Evolutionary conservation across 768 basidiomycete species (phyloP).

Genomic region (Lactarius sp.): DNA sequence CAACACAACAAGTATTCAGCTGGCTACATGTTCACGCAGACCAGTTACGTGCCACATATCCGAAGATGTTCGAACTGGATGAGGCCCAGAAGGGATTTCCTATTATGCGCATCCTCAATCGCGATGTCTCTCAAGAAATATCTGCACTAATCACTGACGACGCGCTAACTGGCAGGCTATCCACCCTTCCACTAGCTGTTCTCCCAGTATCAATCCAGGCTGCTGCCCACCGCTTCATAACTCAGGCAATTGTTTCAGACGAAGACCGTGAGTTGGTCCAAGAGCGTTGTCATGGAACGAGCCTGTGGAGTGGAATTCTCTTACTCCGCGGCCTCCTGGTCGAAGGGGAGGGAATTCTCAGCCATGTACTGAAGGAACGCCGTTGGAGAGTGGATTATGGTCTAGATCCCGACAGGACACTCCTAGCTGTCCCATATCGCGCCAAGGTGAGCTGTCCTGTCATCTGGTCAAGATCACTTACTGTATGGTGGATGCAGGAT

Average conservation of each 20-base stretch:
- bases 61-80: background rate
- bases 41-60: background rate
- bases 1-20: conserved; percentile 37
- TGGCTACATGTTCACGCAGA: conserved; percentile 27
- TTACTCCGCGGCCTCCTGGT: conserved; percentile 44
- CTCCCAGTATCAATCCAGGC: background rate
- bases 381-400: conserved; percentile 53
- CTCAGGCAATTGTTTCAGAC: background rate
- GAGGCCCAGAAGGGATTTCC: background rate
- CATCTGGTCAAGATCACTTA: background rate
- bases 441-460: conserved; percentile 32
- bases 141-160: background rate
- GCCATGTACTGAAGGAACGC: conserved; percentile 35
- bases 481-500: conserved; percentile 31
- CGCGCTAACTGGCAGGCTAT: background rate
- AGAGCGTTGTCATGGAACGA: background rate
- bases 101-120: conserved; percentile 4
- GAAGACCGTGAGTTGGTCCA: background rate
- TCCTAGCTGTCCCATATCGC: conserved; percentile 47
- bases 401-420: conserved; percentile 37
- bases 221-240: background rate
- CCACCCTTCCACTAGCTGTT: background rate
- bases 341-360: conserved; percentile 34
- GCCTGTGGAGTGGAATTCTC: conserved; percentile 37
- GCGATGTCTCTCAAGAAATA: background rate